phyloP scores from a whole-genome alignment of 768 basidiomycete species.

The Naematelia aurantialba region DNA sequence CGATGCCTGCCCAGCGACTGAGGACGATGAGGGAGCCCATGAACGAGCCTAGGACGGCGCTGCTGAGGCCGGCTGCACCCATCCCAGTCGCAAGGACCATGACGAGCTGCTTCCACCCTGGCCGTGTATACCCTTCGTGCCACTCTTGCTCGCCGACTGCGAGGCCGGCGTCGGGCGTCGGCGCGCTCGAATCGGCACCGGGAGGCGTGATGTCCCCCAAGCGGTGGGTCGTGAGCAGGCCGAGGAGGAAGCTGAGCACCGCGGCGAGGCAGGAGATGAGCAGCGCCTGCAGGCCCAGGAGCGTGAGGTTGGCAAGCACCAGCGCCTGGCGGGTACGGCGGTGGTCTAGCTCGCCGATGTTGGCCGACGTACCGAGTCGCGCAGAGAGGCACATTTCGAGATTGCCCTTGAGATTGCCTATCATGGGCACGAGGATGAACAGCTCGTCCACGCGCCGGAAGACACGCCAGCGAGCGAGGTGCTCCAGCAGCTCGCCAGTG shows the following conservation, averaged over 20 bases:
- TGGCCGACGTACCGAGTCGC: conserved; percentile 85
- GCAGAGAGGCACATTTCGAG: conserved; percentile 98
- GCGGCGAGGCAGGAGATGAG: conserved; percentile 84
- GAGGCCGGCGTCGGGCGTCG: conserved; percentile 25
- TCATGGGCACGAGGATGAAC: conserved; percentile 90
- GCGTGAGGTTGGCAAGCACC: conserved; percentile 73
- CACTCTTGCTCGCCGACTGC: conserved; percentile 35
- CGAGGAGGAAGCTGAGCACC: conserved; percentile 68
- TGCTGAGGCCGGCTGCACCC: conserved; percentile 73
- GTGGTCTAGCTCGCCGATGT: conserved; percentile 85
- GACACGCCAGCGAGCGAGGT: conserved; percentile 86
- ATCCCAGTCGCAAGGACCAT: conserved; percentile 57
- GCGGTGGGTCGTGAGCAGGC: conserved; percentile 53
- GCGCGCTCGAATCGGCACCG: conserved; percentile 3
- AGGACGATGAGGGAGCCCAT: conserved; percentile 80
- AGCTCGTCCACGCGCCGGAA: conserved; percentile 89
- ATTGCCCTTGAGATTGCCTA: conserved; percentile 88
- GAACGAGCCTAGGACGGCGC: conserved; percentile 79
- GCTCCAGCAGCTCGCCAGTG: conserved; percentile 83
- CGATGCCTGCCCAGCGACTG: conserved; percentile 68
- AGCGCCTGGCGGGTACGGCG: conserved; percentile 61
- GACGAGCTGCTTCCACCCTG: conserved; percentile 51
- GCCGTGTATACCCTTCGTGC: conserved; percentile 49
- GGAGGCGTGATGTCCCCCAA: conserved; percentile 33
- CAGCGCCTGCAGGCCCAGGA: conserved; percentile 90